phyloP scores from a whole-genome alignment of 768 basidiomycete genomes.

The Suillus clintonianus region DNA sequence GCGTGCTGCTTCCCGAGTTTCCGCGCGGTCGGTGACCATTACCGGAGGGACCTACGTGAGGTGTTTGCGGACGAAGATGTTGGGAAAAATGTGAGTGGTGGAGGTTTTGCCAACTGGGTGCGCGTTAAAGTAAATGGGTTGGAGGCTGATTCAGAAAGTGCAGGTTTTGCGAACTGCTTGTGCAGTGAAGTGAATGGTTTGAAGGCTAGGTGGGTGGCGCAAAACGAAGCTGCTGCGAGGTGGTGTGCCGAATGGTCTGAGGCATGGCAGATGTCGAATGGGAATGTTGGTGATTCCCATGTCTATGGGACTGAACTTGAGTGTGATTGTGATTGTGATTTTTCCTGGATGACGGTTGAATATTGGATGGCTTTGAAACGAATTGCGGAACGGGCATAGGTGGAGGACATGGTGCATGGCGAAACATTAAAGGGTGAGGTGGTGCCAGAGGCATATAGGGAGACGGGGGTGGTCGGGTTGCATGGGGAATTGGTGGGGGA shows the following conservation, averaged over 20 bases:
- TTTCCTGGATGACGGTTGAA: too few species aligned
- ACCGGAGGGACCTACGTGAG: slow-evolving; percentile 8
- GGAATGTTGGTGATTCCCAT: slow-evolving; percentile 23
- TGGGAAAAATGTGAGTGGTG: background rate
- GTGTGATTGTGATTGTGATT: slow-evolving; percentile 5
- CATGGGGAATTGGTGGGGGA: background rate
- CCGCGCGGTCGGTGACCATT: slow-evolving; percentile 21
- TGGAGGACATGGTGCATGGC: background rate
- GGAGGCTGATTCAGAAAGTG: background rate
- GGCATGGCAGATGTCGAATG: slow-evolving; percentile 22
- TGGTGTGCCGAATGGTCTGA: slow-evolving; percentile 12
- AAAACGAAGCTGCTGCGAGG: slow-evolving; percentile 8
- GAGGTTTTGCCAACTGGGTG: slow-evolving; percentile 5
- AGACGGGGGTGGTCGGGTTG: slow-evolving; percentile 18
- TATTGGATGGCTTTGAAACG: slow-evolving; percentile 11
- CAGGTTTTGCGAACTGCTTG: slow-evolving; percentile 7
- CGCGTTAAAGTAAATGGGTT: background rate
- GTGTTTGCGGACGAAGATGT: background rate
- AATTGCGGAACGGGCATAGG: slow-evolving; percentile 8
- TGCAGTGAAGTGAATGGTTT: background rate
- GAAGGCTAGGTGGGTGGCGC: slow-evolving; percentile 1
- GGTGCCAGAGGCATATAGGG: background rate
- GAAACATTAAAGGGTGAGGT: background rate
- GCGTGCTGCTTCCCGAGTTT: slow-evolving; percentile 19
- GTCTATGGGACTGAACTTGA: slow-evolving; percentile 11